Base-by-base conservation (phyloP, 768 basidiomycete genomes). In the Panaeolus papilionaceus region DNA sequence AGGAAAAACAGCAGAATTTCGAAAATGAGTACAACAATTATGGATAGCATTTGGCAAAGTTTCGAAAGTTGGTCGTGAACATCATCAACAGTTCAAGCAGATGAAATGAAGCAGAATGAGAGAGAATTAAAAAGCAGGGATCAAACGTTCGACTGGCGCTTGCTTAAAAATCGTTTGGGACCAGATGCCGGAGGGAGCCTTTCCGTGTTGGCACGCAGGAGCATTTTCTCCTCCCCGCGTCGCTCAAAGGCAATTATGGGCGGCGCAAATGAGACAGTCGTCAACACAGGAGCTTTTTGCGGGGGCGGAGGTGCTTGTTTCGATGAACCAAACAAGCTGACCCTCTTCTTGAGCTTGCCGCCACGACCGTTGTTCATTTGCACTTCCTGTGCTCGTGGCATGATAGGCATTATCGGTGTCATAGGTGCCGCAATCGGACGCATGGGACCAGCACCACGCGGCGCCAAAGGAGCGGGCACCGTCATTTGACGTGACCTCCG, bases 141-240 rank as follows among this genome's bases (percentile, higher is more conserved):
- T 73, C 71, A 81, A 33, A 77, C 72, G 67, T 82, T 79, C 7
- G 76, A 75, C 68, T 80, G 77, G 65, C 80, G 78, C 72, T 85
- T 86, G 74, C 82, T 86, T 67, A 85, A 74, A 8, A 84, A 73
- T 66, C 78, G 79, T 70, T 80, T 81, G 67, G 65, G 73, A 66
- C 39, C 76, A 72, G 64, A 51, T 39, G 44, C 23, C 23, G 65
- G 39, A 66, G 37, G 51, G 23, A 74, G 67, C 51, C 73, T 72
- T 38, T 73, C 68, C 38, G 70, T 70, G 63, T 73, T 73, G 58
- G 67, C 61, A 20, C 68, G 67, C 12, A 67, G 65, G 5, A 73
- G 51, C 7, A 64, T 39, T 42, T 71, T 73, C 40, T 69, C 71
- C 62, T 63, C 40, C 5, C 66, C 38, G 51, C 64, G 54, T 39